Conservation (phyloP, 2,329 filamentous ascomycete species). For the Falciphora oryzae region DNA sequence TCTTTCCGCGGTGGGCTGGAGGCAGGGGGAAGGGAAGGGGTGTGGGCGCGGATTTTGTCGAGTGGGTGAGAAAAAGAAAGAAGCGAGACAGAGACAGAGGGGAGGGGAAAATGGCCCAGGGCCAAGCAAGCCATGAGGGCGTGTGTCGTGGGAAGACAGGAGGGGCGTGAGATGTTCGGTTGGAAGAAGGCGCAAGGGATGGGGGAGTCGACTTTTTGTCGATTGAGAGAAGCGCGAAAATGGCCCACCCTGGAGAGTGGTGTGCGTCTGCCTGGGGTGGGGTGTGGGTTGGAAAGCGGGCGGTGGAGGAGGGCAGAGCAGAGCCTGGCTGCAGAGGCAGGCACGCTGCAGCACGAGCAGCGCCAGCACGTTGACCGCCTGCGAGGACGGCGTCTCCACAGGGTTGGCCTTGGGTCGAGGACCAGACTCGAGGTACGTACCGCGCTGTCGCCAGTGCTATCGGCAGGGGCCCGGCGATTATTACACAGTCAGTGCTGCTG, state of each 20-base stretch:
- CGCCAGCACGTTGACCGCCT: background rate
- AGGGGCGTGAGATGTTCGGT: background rate
- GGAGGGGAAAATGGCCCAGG: too few relatives aligned
- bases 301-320: background rate
- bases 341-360: background rate
- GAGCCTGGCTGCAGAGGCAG: background rate
- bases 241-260: background rate
- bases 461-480: background rate
- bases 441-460: background rate
- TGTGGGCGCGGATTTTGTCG: too few relatives aligned
- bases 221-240: background rate
- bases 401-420: background rate
- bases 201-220: background rate
- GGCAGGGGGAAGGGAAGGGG: background rate
- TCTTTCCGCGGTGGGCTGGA: background rate
- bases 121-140: background rate
- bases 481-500: background rate
- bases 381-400: background rate
- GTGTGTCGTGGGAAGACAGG: background rate
- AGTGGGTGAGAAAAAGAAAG: background rate
- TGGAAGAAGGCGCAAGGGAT: background rate
- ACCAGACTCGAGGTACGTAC: background rate
- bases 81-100: background rate
- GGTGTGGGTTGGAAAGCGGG: background rate
- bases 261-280: background rate